A percentile compares a stretch with the other conserved stretches of the same genome.
Conservation (phyloP, 2,329 filamentous ascomycete genomes). For the Coniella lustricola region DNA sequence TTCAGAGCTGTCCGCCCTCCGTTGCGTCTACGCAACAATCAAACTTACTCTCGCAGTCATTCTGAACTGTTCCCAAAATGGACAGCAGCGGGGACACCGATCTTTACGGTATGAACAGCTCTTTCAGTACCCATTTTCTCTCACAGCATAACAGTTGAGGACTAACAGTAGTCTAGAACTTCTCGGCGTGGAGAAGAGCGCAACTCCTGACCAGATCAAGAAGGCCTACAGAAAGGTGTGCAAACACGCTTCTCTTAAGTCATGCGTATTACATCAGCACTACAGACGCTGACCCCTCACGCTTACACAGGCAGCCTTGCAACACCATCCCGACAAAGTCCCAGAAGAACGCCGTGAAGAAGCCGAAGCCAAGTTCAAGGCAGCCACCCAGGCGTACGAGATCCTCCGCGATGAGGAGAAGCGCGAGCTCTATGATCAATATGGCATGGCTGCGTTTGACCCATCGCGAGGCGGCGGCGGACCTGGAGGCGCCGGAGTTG, state of each 20-base stretch:
- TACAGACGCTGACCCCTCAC: conserved; percentile 13
- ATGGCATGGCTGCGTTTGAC: conserved; percentile 95
- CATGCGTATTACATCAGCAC: conserved; percentile 2
- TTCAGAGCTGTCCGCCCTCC: background rate
- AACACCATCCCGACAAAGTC: conserved; percentile 93
- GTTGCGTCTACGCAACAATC: too few relatives aligned
- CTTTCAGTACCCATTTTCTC: background rate
- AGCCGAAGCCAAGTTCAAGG: conserved; percentile 89
- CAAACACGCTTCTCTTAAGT: conserved; percentile 8
- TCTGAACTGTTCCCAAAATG: conserved; percentile 16
- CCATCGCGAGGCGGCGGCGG: conserved; percentile 53
- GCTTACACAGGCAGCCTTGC: conserved; percentile 63
- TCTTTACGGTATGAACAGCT: conserved; percentile 43
- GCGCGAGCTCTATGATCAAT: conserved; percentile 81
- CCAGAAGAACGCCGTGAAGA: conserved; percentile 75
- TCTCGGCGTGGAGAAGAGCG: conserved; percentile 65
- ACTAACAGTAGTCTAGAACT: conserved; percentile 50
- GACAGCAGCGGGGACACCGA: conserved; percentile 40
- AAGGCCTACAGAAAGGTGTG: conserved; percentile 91
- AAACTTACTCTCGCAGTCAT: background rate
- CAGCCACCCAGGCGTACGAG: conserved; percentile 89
- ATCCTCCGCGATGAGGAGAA: conserved; percentile 96
- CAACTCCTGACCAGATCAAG: conserved; percentile 76
- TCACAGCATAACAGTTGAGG: background rate
- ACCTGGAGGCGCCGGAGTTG: conserved; percentile 61